Evolutionary conservation across 768 basidiomycete genomes (phyloP).

Genomic region (Pisolithus tinctorius): DNA sequence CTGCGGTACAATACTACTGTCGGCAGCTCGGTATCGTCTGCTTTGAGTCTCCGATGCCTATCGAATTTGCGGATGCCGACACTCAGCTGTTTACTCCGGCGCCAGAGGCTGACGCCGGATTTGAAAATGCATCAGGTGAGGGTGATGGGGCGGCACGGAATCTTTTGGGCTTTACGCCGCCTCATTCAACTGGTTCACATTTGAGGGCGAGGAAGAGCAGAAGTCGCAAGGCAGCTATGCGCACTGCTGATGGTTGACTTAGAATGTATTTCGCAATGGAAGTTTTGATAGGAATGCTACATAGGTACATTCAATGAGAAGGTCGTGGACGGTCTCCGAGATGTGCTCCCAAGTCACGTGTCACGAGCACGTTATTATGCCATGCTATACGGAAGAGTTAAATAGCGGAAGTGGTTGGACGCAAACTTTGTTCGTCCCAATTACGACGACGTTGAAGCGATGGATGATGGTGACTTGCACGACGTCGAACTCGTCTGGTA

Average conservation of each 20-base stretch:
- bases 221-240: constrained; percentile 28
- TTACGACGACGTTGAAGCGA: constrained; percentile 18
- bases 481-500: constrained; percentile 51
- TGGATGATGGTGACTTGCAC: constrained; percentile 36
- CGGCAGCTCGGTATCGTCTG: constrained; percentile 61
- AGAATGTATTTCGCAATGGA: neutral
- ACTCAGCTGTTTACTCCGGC: constrained; percentile 6
- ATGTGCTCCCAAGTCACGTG: neutral
- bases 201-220: constrained; percentile 26
- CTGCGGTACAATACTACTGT: constrained; percentile 68
- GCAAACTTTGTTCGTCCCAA: constrained; percentile 12
- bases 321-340: constrained; percentile 1
- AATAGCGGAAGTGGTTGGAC: constrained; percentile 8
- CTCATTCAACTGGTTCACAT: constrained; percentile 11
- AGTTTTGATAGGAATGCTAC: too few relatives aligned
- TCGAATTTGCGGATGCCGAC: constrained; percentile 38
- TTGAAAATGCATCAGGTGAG: constrained; percentile 26
- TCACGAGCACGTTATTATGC: constrained; percentile 11
- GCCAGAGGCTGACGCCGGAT: constrained; percentile 15
- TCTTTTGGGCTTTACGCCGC: constrained; percentile 26
- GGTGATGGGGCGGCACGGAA: constrained; percentile 8
- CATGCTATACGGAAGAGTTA: constrained; percentile 9
- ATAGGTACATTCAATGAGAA: too few relatives aligned
- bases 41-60: constrained; percentile 53
- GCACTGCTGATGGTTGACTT: constrained; percentile 15